A percentile compares a stretch with the other conserved stretches of the same genome.
Conservation (phyloP, 352 stramenopile genomes). For the Globisporangium iwayamae region DNA sequence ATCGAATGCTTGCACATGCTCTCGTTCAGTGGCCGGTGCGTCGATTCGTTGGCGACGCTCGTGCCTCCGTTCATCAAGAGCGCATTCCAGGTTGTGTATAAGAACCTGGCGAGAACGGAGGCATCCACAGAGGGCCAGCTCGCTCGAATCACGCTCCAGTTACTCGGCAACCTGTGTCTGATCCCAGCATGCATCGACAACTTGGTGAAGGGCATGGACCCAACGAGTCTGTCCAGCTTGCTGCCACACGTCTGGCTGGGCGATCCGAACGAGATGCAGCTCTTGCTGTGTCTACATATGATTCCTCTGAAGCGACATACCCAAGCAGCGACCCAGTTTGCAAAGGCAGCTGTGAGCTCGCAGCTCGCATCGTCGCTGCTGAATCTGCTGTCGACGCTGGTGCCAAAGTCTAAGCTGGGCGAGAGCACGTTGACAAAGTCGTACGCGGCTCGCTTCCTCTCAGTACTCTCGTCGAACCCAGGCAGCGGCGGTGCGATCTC, state of each 20-base stretch:
- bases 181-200: constrained; percentile 86
- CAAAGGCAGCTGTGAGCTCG: constrained; percentile 73
- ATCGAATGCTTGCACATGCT: constrained; percentile 86
- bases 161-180: constrained; percentile 82
- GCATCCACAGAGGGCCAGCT: constrained; percentile 80
- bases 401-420: constrained; percentile 76
- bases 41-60: constrained; percentile 68
- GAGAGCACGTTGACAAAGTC: constrained; percentile 81
- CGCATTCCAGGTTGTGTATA: constrained; percentile 82
- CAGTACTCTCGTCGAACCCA: constrained; percentile 78
- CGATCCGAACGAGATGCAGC: constrained; percentile 77
- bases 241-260: constrained; percentile 75
- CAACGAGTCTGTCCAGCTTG: constrained; percentile 59
- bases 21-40: constrained; percentile 82
- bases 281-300: constrained; percentile 85
- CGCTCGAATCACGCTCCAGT: constrained; percentile 71
- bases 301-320: constrained; percentile 87
- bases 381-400: constrained; percentile 74
- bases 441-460: constrained; percentile 79
- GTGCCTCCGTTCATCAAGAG: constrained; percentile 85
- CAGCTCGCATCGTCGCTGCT: constrained; percentile 77
- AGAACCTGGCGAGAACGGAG: constrained; percentile 70
- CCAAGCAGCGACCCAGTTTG: constrained; percentile 79
- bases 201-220: constrained; percentile 85
- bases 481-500: constrained; percentile 80